These are phyloP conservation scores for Dissoconium aciculare DNA, from an alignment of 2,329 filamentous ascomycete genomes.

Conservation along the genomic window DNA sequence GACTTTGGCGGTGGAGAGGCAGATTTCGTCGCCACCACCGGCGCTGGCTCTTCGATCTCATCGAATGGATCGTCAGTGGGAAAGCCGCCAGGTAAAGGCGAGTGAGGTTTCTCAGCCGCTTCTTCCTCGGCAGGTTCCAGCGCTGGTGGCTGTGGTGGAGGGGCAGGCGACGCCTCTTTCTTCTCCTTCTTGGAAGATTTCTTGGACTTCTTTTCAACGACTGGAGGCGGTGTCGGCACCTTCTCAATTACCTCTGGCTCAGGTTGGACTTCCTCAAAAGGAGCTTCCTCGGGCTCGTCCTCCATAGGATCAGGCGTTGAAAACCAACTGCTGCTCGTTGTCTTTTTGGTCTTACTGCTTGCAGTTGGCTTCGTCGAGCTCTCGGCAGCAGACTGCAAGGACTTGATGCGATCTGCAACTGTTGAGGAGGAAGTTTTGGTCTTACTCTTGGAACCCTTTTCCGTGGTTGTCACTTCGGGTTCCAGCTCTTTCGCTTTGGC, in stretches of 20 bases:
- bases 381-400: slow-evolving; percentile 25
- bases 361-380: slow-evolving; percentile 26
- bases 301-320: slow-evolving; percentile 1
- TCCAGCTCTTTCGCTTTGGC: slow-evolving; percentile 32
- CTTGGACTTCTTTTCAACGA: slow-evolving; percentile 17
- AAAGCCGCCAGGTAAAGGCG: slow-evolving; percentile 33
- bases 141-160: too few relatives aligned
- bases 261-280: slow-evolving; percentile 21
- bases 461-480: slow-evolving; percentile 25
- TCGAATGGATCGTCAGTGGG: slow-evolving; percentile 30
- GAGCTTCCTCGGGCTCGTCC: slow-evolving; percentile 7
- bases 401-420: slow-evolving; percentile 40
- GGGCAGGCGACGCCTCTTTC: slow-evolving; percentile 10
- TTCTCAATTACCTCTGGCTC: slow-evolving; percentile 13
- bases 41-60: slow-evolving; percentile 10
- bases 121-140: too few relatives aligned
- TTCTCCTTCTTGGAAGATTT: slow-evolving; percentile 13
- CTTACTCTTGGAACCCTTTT: slow-evolving; percentile 30
- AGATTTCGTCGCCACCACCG: slow-evolving; percentile 8
- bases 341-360: background rate
- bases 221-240: slow-evolving; percentile 11
- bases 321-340: background rate
- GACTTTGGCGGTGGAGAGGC: slow-evolving; percentile 12
- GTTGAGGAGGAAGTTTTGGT: slow-evolving; percentile 30
- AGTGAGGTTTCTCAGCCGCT: slow-evolving; percentile 5